These are phyloP conservation scores for Plasmopara halstedii DNA, from an alignment of 352 stramenopile species.

Conservation along the genomic window DNA sequence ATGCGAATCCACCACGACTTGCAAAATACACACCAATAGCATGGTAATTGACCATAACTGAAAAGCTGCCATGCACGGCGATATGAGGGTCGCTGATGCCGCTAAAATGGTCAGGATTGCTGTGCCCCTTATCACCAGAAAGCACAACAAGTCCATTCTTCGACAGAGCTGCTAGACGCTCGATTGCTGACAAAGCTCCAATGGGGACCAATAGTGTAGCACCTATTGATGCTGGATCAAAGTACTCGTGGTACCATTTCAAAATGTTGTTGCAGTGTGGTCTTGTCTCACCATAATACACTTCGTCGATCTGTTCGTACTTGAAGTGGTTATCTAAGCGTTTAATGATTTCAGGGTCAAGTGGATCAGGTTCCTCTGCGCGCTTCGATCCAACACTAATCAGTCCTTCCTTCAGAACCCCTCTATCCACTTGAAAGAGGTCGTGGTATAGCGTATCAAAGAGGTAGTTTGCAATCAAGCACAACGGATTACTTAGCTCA, in stretches of 20 bases:
- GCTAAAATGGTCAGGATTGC: conserved; percentile 88
- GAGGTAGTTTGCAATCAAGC: conserved; percentile 91
- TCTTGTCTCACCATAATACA: conserved; percentile 69
- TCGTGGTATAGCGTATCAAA: conserved; percentile 93
- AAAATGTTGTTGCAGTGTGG: conserved; percentile 87
- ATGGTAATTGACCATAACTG: conserved; percentile 95
- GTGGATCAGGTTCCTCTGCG: conserved; percentile 59
- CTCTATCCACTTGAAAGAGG: conserved; percentile 82
- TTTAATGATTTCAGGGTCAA: conserved; percentile 92
- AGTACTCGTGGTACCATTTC: conserved; percentile 88
- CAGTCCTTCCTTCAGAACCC: conserved; percentile 85
- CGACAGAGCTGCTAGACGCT: conserved; percentile 56
- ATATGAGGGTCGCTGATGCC: conserved; percentile 91
- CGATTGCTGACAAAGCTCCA: conserved; percentile 75
- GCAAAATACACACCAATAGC: conserved; percentile 89
- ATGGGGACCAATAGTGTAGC: conserved; percentile 89
- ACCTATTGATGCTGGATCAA: conserved; percentile 39
- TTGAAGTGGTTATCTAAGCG: conserved; percentile 85
- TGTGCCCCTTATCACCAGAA: conserved; percentile 92
- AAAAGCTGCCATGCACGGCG: conserved; percentile 93
- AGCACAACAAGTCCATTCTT: conserved; percentile 68
- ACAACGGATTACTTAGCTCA: conserved; percentile 80
- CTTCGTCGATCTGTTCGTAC: conserved; percentile 75
- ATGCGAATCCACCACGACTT: conserved; percentile 84
- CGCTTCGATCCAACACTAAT: conserved; percentile 81